phyloP scores from a whole-genome alignment of 371 early-diverging fungal genomes.

The Mucor sp. region DNA sequence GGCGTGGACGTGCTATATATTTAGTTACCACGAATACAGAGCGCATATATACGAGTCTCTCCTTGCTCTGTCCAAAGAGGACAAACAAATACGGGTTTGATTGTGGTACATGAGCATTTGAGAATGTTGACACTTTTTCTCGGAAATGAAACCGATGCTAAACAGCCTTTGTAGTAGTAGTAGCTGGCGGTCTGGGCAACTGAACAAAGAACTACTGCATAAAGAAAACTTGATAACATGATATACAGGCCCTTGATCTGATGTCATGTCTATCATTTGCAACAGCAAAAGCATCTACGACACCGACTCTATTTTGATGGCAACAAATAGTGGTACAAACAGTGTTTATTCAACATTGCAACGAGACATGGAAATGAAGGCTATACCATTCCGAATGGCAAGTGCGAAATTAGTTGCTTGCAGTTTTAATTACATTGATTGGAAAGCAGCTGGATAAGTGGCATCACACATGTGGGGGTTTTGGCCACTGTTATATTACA shows the following conservation, averaged over 20 bases:
- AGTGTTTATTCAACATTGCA: background rate
- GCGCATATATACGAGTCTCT: background rate
- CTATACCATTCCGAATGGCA: background rate
- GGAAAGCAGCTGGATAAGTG: slow-evolving; percentile 17
- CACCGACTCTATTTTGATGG: background rate
- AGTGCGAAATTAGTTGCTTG: background rate
- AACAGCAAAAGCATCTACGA: background rate
- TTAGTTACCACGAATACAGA: background rate
- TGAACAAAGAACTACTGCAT: too few relatives aligned
- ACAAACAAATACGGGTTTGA: background rate
- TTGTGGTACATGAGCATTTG: background rate
- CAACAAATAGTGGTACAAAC: background rate
- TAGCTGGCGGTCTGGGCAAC: background rate
- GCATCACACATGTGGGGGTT: slow-evolving; percentile 46
- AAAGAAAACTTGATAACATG: too few relatives aligned
- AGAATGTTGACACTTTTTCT: background rate
- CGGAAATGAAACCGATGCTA: background rate
- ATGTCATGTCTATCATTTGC: background rate
- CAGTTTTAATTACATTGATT: background rate
- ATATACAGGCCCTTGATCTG: background rate
- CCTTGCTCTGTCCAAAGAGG: background rate
- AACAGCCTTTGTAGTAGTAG: too few relatives aligned
- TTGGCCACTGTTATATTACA: slow-evolving; percentile 27
- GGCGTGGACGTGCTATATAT: background rate
- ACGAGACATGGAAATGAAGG: background rate